Evolutionary conservation across 495 filamentous ascomycete genomes (phyloP).

Genomic region (Tuber borchii): DNA sequence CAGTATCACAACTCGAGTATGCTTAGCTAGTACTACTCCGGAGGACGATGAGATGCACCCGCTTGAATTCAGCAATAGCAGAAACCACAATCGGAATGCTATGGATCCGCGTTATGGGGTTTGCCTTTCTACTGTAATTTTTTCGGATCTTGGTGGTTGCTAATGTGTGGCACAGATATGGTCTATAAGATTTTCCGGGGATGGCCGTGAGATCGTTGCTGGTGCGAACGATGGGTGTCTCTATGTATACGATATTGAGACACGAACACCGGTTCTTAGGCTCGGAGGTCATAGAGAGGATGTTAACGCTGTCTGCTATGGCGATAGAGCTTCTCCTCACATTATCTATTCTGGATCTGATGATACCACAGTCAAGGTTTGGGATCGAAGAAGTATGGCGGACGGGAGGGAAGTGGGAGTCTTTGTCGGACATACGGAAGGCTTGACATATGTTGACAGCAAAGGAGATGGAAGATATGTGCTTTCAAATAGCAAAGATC

Average conservation of each 20-base stretch:
- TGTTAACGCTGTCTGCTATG: conserved; percentile 96
- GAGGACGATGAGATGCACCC: conserved; percentile 69
- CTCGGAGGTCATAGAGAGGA: conserved; percentile 76
- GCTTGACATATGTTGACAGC: conserved; percentile 89
- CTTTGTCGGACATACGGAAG: conserved; percentile 90
- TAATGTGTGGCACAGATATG: conserved; percentile 58
- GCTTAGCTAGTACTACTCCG: conserved; percentile 79
- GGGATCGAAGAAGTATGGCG: conserved; percentile 87
- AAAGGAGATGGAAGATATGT: conserved; percentile 95
- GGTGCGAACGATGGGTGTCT: conserved; percentile 73
- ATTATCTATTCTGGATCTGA: conserved; percentile 96
- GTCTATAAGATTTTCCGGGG: conserved; percentile 87
- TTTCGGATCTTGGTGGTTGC: conserved; percentile 14
- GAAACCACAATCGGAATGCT: conserved; percentile 42
- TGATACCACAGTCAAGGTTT: conserved; percentile 88
- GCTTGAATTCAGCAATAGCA: conserved; percentile 61
- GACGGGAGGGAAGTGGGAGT: conserved; percentile 82
- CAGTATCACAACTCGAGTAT: conserved; percentile 74
- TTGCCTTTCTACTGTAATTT: background rate
- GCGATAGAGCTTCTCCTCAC: conserved; percentile 80
- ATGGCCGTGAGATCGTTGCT: conserved; percentile 84
- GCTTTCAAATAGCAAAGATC: conserved; percentile 89
- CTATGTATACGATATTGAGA: conserved; percentile 90
- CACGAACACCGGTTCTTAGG: conserved; percentile 61
- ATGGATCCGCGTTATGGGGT: conserved; percentile 40